phyloP scores from a whole-genome alignment of 306 rosid species.

The Vigna trinervia region DNA sequence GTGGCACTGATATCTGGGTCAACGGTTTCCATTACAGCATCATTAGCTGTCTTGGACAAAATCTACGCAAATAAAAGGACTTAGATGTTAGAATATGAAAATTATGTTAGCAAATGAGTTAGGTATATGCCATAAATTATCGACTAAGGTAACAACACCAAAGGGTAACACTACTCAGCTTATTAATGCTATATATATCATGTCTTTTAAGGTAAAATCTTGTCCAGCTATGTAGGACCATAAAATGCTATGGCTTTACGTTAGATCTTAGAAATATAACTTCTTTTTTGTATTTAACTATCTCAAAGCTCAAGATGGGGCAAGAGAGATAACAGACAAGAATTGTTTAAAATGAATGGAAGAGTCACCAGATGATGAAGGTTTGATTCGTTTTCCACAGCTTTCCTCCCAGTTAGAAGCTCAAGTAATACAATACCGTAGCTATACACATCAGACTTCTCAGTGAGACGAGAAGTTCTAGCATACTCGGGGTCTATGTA shows the following conservation, averaged over 20 bases:
- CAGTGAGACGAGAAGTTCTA: conserved; percentile 83
- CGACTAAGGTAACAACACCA: background rate
- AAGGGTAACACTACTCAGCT: background rate
- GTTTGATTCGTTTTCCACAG: conserved; percentile 83
- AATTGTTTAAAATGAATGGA: background rate
- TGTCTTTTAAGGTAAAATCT: background rate
- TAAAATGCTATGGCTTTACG: background rate
- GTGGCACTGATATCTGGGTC: conserved; percentile 73
- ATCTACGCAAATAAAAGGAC: conserved; percentile 50
- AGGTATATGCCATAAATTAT: background rate
- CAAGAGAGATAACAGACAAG: background rate
- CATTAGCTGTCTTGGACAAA: conserved; percentile 72
- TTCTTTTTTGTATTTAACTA: background rate
- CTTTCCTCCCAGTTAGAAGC: conserved; percentile 80
- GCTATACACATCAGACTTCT: conserved; percentile 87
- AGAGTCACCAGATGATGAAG: conserved; percentile 76
- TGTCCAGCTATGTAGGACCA: background rate
- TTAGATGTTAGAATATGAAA: too few species aligned
- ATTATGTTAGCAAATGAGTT: background rate
- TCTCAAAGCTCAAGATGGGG: background rate
- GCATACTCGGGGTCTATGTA: conserved; percentile 92
- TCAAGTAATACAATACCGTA: conserved; percentile 84
- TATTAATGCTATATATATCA: background rate
- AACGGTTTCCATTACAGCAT: conserved; percentile 84
- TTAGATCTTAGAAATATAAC: background rate